Conservation (phyloP, 495 filamentous ascomycete genomes). For the Hamigera avellanea region DNA sequence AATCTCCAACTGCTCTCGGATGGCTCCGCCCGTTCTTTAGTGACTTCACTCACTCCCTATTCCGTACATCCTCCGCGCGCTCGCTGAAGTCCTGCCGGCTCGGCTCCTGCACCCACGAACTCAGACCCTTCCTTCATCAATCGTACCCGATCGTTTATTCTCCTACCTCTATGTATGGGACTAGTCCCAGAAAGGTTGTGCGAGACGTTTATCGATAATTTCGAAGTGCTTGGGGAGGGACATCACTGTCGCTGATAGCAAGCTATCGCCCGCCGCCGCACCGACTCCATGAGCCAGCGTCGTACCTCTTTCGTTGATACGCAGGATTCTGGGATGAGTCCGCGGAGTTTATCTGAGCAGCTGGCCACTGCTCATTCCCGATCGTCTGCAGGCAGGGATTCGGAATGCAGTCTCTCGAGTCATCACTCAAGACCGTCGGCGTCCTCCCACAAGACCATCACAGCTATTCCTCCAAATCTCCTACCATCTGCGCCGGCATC, state of each 20-base stretch:
- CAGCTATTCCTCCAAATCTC: constrained; percentile 45
- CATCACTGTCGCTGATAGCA: neutral
- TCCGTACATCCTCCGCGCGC: neutral
- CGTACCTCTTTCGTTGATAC: constrained; percentile 20
- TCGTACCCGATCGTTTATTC: neutral
- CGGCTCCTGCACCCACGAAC: neutral
- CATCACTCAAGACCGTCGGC: constrained; percentile 39
- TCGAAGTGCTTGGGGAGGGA: neutral
- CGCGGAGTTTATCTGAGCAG: constrained; percentile 19
- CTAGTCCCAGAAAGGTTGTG: neutral
- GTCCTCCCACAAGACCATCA: constrained; percentile 37
- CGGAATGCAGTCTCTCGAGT: constrained; percentile 21
- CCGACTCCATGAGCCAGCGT: constrained; percentile 10
- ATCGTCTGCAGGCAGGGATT: constrained; percentile 22
- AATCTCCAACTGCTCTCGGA: neutral
- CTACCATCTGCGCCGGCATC: constrained; percentile 57
- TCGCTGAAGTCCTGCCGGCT: neutral
- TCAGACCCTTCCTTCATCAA: neutral
- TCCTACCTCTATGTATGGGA: neutral
- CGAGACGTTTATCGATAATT: neutral
- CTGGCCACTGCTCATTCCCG: constrained; percentile 15
- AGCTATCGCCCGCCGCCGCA: too few species aligned
- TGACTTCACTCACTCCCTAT: neutral
- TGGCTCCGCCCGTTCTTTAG: neutral
- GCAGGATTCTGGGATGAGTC: constrained; percentile 18